Evolutionary conservation across 768 basidiomycete species (phyloP).

Genomic region (Kwoniella newhampshirensis): DNA sequence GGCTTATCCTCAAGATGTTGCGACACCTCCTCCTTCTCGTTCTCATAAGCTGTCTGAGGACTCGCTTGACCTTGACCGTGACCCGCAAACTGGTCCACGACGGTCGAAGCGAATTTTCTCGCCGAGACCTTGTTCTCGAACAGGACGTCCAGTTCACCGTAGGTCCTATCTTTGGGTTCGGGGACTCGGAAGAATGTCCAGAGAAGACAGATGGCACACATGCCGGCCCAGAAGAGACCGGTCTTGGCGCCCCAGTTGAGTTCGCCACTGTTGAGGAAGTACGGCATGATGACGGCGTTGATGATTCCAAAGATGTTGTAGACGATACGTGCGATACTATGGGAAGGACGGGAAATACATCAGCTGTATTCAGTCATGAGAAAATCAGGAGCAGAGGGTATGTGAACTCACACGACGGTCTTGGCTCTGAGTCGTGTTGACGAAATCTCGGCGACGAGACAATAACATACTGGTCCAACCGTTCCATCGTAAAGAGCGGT

Average conservation of each 20-base stretch:
- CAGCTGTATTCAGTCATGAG: constrained; percentile 32
- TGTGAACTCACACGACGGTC: constrained; percentile 39
- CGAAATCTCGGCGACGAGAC: constrained; percentile 48
- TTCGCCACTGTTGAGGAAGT: constrained; percentile 30
- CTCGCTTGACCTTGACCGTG: too few relatives aligned
- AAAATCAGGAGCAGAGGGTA: constrained; percentile 28
- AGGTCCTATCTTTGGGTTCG: constrained; percentile 34
- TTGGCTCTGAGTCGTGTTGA: constrained; percentile 53
- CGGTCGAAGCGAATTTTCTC: constrained; percentile 38
- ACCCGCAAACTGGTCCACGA: constrained; percentile 15
- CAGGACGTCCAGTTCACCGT: constrained; percentile 47
- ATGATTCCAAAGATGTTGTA: constrained; percentile 35
- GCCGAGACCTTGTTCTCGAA: constrained; percentile 48
- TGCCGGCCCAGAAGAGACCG: constrained; percentile 42
- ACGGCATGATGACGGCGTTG: constrained; percentile 29
- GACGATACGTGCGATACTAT: constrained; percentile 20
- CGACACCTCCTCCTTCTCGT: too few relatives aligned
- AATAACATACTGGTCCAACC: constrained; percentile 50
- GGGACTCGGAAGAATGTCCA: constrained; percentile 30
- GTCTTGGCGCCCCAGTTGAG: constrained; percentile 43
- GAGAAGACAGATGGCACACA: constrained; percentile 18
- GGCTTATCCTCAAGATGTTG: too few relatives aligned
- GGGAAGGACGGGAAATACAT: neutral
- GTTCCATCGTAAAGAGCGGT: constrained; percentile 50
- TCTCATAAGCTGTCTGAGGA: too few relatives aligned